phyloP scores from a whole-genome alignment of 495 filamentous ascomycete genomes.

The Xylaria venustula region DNA sequence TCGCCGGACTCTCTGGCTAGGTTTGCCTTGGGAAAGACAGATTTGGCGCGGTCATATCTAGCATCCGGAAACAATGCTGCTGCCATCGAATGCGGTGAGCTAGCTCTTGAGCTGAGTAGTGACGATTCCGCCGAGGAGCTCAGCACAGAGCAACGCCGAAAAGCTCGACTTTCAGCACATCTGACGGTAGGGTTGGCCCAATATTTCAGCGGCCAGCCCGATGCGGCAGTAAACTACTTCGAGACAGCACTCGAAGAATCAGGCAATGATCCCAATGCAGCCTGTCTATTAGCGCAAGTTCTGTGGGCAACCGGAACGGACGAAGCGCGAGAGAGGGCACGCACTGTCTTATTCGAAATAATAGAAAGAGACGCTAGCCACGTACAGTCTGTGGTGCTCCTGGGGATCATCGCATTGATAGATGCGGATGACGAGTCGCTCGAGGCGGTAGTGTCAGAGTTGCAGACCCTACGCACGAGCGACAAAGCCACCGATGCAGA shows the following conservation, averaged over 20 bases:
- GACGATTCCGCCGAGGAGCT: conserved; percentile 57
- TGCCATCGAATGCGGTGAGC: conserved; percentile 71
- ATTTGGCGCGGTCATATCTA: conserved; percentile 76
- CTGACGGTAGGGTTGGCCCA: conserved; percentile 80
- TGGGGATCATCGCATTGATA: conserved; percentile 79
- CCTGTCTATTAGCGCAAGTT: conserved; percentile 84
- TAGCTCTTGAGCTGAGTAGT: conserved; percentile 67
- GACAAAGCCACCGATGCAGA: conserved; percentile 47
- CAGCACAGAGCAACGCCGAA: conserved; percentile 52
- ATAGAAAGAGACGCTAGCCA: conserved; percentile 72
- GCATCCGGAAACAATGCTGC: conserved; percentile 60
- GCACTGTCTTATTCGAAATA: conserved; percentile 74
- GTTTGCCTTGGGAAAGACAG: conserved; percentile 83
- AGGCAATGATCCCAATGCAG: conserved; percentile 73
- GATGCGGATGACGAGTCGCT: conserved; percentile 75
- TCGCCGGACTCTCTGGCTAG: conserved; percentile 65
- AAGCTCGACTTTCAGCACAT: conserved; percentile 77
- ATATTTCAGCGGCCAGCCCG: conserved; percentile 64
- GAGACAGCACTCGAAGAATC: conserved; percentile 78
- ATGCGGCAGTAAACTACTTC: conserved; percentile 74
- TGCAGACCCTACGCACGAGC: conserved; percentile 65
- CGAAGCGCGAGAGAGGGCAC: conserved; percentile 69
- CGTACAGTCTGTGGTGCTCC: conserved; percentile 69
- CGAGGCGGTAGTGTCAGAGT: conserved; percentile 76
- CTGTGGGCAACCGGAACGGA: conserved; percentile 87